These are phyloP conservation scores for Anastatica hierochuntica DNA, from an alignment of 345 rosid species.

Conservation along the genomic window DNA sequence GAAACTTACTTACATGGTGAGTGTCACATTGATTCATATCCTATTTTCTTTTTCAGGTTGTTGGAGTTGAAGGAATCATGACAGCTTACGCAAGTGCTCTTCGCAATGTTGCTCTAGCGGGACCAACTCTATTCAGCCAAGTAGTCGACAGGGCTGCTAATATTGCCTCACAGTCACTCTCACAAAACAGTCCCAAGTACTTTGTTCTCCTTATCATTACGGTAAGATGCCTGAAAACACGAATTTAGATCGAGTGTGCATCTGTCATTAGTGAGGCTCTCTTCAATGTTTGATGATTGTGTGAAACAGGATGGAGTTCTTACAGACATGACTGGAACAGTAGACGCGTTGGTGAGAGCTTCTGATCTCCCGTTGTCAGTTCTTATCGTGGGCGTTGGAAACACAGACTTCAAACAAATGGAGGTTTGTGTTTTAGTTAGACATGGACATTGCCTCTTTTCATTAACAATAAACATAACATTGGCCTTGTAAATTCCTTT, in stretches of 20 bases:
- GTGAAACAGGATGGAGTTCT: constrained; percentile 71
- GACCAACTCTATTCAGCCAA: constrained; percentile 61
- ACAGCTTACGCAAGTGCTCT: constrained; percentile 52
- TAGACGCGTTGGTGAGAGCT: constrained; percentile 70
- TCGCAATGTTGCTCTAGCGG: constrained; percentile 45
- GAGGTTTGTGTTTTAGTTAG: constrained; percentile 40
- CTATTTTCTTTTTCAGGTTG: constrained; percentile 39
- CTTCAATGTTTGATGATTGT: not conserved
- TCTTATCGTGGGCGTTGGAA: constrained; percentile 81
- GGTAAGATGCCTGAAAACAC: constrained; percentile 28
- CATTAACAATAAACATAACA: not conserved
- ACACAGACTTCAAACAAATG: constrained; percentile 76
- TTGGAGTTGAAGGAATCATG: constrained; percentile 80
- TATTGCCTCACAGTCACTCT: constrained; percentile 23
- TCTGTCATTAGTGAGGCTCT: not conserved
- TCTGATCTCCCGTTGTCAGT: constrained; percentile 90
- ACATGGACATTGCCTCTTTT: not conserved
- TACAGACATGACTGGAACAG: constrained; percentile 66
- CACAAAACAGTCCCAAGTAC: constrained; percentile 24
- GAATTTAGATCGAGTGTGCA: not conserved
- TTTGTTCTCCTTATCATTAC: constrained; percentile 29
- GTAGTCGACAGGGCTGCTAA: constrained; percentile 46
- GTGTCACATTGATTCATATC: not conserved
- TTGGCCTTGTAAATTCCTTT: not conserved
- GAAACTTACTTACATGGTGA: not conserved